Evolutionary conservation across 257 asterid genomes (phyloP).

Genomic region (Solanum chilense): DNA sequence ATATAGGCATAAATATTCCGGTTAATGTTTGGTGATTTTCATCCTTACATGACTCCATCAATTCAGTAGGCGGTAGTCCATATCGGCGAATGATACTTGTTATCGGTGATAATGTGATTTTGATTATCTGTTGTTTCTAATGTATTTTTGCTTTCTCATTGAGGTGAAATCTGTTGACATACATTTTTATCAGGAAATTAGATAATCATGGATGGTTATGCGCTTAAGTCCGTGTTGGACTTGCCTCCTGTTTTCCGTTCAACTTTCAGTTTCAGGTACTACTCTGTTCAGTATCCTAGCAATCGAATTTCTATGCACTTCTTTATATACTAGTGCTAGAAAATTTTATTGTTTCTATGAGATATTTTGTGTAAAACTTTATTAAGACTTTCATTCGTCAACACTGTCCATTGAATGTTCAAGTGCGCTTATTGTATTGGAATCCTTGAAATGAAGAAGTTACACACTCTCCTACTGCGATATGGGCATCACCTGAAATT

Average conservation of each 20-base stretch:
- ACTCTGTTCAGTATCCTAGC: not conserved
- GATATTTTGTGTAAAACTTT: not conserved
- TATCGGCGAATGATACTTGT: not conserved
- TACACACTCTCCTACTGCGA: not conserved
- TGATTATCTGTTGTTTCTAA: not conserved
- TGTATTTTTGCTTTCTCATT: not conserved
- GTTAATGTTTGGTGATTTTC: not conserved
- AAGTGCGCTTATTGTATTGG: not conserved
- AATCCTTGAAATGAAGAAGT: not conserved
- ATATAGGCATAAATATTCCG: not conserved
- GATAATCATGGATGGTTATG: constrained; percentile 32
- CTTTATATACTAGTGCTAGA: not conserved
- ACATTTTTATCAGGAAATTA: not conserved
- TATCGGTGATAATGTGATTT: not conserved
- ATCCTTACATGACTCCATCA: not conserved
- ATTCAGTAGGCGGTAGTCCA: not conserved
- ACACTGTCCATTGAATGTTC: not conserved
- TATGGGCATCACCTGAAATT: not conserved
- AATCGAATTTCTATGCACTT: not conserved
- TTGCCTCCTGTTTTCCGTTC: constrained; percentile 70
- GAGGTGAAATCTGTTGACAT: not conserved
- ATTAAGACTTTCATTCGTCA: not conserved
- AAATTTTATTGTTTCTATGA: not conserved
- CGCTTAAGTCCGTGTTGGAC: constrained; percentile 65
- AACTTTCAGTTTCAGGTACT: constrained; percentile 74